A percentile compares a stretch with the other conserved stretches of the same genome.
These are phyloP conservation scores for Orychophragmus violaceus DNA, from an alignment of 345 rosid species.

Conservation along the genomic window DNA sequence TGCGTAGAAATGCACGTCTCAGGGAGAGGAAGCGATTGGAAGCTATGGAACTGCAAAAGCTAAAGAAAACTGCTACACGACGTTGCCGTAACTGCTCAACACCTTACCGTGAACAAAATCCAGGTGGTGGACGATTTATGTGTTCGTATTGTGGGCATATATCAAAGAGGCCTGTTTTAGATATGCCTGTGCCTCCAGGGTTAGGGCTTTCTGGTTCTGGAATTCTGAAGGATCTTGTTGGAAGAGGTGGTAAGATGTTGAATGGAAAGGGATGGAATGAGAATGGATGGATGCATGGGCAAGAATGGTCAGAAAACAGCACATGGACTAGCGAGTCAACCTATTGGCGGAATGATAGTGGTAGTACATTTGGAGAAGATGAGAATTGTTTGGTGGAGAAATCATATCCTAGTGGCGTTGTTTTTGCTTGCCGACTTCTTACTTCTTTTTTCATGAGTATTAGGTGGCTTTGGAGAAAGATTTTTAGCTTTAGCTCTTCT, in stretches of 20 bases:
- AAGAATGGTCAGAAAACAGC: slow-evolving; percentile 75
- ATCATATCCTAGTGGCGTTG: slow-evolving; percentile 64
- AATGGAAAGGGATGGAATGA: slow-evolving; percentile 88
- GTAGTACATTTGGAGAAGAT: slow-evolving; percentile 58
- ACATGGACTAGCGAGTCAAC: slow-evolving; percentile 58
- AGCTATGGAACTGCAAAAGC: slow-evolving; percentile 89
- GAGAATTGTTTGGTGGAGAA: slow-evolving; percentile 76
- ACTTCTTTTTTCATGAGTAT: slow-evolving; percentile 78
- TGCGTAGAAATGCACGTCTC: slow-evolving; percentile 64
- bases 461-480: slow-evolving; percentile 91
- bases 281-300: slow-evolving; percentile 65
- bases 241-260: slow-evolving; percentile 80
- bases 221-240: slow-evolving; percentile 80
- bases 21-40: slow-evolving; percentile 83
- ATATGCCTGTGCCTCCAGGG: slow-evolving; percentile 73
- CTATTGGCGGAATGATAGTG: slow-evolving; percentile 52
- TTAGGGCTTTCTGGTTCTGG: slow-evolving; percentile 71
- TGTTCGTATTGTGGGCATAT: slow-evolving; percentile 95
- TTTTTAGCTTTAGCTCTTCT: slow-evolving; percentile 70
- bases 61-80: slow-evolving; percentile 79
- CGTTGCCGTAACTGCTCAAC: slow-evolving; percentile 88
- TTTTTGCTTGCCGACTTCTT: slow-evolving; percentile 46
- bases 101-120: slow-evolving; percentile 92
- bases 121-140: slow-evolving; percentile 91
- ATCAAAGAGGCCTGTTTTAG: slow-evolving; percentile 91